Conservation (phyloP, 495 filamentous ascomycete species). For the Copromyces sp. region DNA sequence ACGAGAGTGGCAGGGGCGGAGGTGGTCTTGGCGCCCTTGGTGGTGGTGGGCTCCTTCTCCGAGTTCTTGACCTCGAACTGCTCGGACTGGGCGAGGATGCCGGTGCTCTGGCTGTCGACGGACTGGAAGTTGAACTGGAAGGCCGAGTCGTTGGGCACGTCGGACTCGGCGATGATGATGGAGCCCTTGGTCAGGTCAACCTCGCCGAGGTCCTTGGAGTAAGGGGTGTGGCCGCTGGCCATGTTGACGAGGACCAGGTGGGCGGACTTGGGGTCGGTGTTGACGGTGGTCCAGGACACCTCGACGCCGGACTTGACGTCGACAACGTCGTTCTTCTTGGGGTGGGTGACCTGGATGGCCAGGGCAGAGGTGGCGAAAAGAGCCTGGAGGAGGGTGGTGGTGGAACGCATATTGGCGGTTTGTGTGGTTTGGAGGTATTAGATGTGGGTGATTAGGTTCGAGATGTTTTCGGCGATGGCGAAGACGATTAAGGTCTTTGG, state of each 20-base stretch:
- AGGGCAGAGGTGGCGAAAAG: conserved; percentile 11
- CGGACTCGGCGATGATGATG: conserved; percentile 6
- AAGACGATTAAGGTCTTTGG: not conserved
- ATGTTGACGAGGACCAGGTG: conserved; percentile 24
- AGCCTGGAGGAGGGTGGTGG: conserved; percentile 8
- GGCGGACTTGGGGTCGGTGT: conserved; percentile 15
- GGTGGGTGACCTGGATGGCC: conserved; percentile 20
- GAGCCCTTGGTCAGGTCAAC: conserved; percentile 17
- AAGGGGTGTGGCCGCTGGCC: conserved; percentile 21
- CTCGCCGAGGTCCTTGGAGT: conserved; percentile 19
- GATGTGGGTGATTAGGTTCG: not conserved
- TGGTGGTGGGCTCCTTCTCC: not conserved
- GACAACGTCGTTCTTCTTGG: conserved; percentile 15
- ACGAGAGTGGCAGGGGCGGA: not conserved
- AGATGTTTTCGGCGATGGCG: not conserved
- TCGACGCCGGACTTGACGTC: conserved; percentile 13
- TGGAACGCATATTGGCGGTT: conserved; percentile 16
- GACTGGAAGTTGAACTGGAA: conserved; percentile 26
- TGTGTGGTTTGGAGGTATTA: not conserved
- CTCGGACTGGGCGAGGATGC: conserved; percentile 23
- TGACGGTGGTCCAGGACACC: conserved; percentile 18
- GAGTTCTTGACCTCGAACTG: conserved; percentile 17
- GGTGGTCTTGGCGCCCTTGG: not conserved
- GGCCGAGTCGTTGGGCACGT: conserved; percentile 9
- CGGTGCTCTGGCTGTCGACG: conserved; percentile 12